Evolutionary conservation across 106 monocot species (phyloP).

Genomic region (Narthecium ossifragum): DNA sequence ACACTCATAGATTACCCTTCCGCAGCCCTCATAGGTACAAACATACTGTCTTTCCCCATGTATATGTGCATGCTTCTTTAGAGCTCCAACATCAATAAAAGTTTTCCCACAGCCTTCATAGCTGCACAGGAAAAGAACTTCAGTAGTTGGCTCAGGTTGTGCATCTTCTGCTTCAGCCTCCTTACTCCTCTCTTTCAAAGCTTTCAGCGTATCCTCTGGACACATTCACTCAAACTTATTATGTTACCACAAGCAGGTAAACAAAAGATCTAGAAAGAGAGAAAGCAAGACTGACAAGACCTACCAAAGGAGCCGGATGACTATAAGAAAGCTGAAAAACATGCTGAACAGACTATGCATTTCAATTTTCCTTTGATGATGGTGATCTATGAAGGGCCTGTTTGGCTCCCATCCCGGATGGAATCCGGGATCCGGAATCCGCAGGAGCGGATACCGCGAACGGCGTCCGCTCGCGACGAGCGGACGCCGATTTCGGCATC

Average conservation of each 20-base stretch:
- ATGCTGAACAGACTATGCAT: not conserved
- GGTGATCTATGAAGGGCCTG: not conserved
- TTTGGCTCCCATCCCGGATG: no score
- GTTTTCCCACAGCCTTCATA: conserved; percentile 65
- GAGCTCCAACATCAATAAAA: conserved; percentile 35
- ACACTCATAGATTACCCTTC: conserved; percentile 39
- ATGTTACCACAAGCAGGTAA: no score
- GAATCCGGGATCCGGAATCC: no score
- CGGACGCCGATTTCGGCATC: no score
- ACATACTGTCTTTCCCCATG: conserved; percentile 67
- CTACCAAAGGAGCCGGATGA: not conserved
- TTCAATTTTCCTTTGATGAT: not conserved
- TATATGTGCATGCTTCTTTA: conserved; percentile 54
- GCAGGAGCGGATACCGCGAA: no score
- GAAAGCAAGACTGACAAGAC: not conserved
- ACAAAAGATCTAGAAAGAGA: not conserved
- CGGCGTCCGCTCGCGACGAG: no score
- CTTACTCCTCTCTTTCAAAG: conserved; percentile 45
- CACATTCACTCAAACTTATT: no score
- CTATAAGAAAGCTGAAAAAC: not conserved
- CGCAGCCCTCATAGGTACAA: conserved; percentile 61
- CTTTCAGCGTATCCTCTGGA: conserved; percentile 51
- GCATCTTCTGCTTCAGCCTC: conserved; percentile 33
- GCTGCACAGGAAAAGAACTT: conserved; percentile 61
- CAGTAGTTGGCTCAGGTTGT: conserved; percentile 57